These are phyloP conservation scores for Alternaria arbusti DNA, from an alignment of 2,329 filamentous ascomycete species.

Conservation along the genomic window DNA sequence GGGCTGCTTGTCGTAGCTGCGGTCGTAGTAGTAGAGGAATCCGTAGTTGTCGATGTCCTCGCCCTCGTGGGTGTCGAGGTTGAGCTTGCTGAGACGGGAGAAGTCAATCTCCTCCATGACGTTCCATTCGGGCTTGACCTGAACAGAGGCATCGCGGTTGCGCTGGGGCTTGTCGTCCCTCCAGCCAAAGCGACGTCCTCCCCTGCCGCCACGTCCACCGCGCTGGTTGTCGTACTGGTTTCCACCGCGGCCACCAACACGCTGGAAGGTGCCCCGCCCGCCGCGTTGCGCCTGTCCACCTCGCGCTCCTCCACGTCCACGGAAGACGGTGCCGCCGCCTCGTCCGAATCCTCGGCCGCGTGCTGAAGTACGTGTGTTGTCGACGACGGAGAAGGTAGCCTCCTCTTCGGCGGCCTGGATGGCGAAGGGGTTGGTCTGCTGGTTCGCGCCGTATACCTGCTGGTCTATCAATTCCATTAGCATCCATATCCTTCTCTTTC, in stretches of 20 bases:
- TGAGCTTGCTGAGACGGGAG: slow-evolving; percentile 91
- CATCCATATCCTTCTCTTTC: no score
- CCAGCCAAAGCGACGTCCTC: slow-evolving; percentile 93
- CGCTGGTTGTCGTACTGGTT: slow-evolving; percentile 75
- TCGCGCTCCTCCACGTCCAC: slow-evolving; percentile 73
- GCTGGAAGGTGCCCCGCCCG: slow-evolving; percentile 74
- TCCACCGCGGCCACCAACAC: slow-evolving; percentile 69
- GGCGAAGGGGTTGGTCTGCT: slow-evolving; percentile 78
- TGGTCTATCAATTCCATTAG: no score
- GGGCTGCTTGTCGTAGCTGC: slow-evolving; percentile 89
- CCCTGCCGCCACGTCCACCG: slow-evolving; percentile 70
- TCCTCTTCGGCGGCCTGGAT: slow-evolving; percentile 94
- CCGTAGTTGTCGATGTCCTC: slow-evolving; percentile 96
- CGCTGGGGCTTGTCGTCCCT: slow-evolving; percentile 98
- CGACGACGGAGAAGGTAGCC: slow-evolving; percentile 96
- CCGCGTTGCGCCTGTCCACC: slow-evolving; percentile 77
- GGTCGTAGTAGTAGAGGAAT: slow-evolving; percentile 98
- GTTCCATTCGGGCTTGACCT: slow-evolving; percentile 94
- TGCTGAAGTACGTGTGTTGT: slow-evolving; percentile 85
- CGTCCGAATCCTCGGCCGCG: slow-evolving; percentile 83
- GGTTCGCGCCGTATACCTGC: slow-evolving; percentile 93
- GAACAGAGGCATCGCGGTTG: slow-evolving; percentile 94
- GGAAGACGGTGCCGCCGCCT: slow-evolving; percentile 87
- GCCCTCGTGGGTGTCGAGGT: slow-evolving; percentile 91
- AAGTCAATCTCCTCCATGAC: slow-evolving; percentile 99